These are phyloP conservation scores for Starmerella gropengiesseri DNA, from an alignment of 805 yeast genomes.

Conservation along the genomic window DNA sequence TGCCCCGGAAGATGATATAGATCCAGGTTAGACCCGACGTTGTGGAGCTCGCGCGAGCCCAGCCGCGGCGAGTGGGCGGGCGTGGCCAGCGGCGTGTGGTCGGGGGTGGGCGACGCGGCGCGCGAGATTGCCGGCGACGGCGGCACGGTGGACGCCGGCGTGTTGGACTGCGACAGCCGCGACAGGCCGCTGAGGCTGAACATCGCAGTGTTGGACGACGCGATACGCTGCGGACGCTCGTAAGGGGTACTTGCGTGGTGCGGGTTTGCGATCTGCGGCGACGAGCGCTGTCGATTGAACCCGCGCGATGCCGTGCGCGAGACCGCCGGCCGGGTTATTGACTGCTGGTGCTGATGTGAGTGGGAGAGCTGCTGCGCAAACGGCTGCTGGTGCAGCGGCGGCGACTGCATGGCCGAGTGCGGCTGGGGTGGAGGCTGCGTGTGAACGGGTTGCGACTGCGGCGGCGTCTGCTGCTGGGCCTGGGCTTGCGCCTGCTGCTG, in stretches of 20 bases:
- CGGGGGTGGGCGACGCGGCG: slow-evolving; percentile 29
- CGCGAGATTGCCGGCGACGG: slow-evolving; percentile 33
- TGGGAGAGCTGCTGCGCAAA: slow-evolving; percentile 9
- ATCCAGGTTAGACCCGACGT: slow-evolving; percentile 5
- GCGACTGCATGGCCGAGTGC: background rate
- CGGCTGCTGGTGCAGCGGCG: slow-evolving; percentile 5
- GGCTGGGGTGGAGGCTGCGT: slow-evolving; percentile 7
- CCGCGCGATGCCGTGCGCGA: slow-evolving; percentile 6
- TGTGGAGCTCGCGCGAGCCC: slow-evolving; percentile 28
- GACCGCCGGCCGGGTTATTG: slow-evolving; percentile 9
- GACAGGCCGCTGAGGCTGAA: slow-evolving; percentile 19
- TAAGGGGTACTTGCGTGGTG: slow-evolving; percentile 24
- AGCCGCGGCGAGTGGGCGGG: slow-evolving; percentile 39
- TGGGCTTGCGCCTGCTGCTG: slow-evolving; percentile 3
- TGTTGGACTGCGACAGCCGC: slow-evolving; percentile 31
- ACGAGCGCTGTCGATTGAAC: slow-evolving; percentile 22
- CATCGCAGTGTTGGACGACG: slow-evolving; percentile 22
- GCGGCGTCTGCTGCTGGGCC: slow-evolving; percentile 3
- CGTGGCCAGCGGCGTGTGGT: slow-evolving; percentile 37
- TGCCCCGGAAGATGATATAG: too few species aligned
- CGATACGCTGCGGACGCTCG: slow-evolving; percentile 22
- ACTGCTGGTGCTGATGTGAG: slow-evolving; percentile 10
- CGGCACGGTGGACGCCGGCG: slow-evolving; percentile 37
- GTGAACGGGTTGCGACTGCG: slow-evolving; percentile 15
- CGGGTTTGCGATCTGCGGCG: slow-evolving; percentile 23